Conservation (phyloP, 768 basidiomycete species). For the Termitomyces sp. region DNA sequence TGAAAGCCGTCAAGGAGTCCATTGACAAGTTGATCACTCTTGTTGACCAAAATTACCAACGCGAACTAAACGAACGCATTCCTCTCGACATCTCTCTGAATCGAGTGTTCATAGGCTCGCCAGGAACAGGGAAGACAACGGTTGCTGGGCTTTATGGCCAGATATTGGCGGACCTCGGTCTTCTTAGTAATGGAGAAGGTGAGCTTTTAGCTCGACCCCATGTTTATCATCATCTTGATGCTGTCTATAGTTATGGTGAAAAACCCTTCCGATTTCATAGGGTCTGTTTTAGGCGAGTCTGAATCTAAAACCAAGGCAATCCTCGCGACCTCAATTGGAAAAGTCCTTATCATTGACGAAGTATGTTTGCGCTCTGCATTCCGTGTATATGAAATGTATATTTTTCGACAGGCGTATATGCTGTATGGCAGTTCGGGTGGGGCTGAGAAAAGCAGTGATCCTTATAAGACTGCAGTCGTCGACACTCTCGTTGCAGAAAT, state of each 20-base stretch:
- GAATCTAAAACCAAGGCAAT: not conserved
- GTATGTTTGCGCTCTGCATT: not conserved
- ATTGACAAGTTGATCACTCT: slow-evolving; percentile 38
- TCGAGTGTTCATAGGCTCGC: not conserved
- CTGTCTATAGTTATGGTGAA: not conserved
- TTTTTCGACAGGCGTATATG: not conserved
- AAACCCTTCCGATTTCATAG: not conserved
- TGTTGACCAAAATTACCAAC: not conserved
- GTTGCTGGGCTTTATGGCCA: not conserved
- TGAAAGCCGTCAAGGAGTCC: slow-evolving; percentile 45
- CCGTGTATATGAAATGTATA: not conserved
- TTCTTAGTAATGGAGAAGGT: slow-evolving; percentile 1
- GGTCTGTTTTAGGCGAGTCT: not conserved
- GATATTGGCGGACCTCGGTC: not conserved
- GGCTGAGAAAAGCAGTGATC: slow-evolving; percentile 25
- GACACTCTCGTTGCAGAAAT: slow-evolving; percentile 75
- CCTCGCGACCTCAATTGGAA: not conserved
- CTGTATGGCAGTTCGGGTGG: not conserved
- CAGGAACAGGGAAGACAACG: slow-evolving; percentile 12
- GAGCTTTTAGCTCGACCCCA: not conserved
- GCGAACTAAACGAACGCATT: not conserved
- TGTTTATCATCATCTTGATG: not conserved
- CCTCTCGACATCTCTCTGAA: not conserved
- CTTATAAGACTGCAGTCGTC: slow-evolving; percentile 63
- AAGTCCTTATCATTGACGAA: not conserved